Conservation (phyloP, 176 grass and related monocot genomes). For the Neostapfia colusana region DNA sequence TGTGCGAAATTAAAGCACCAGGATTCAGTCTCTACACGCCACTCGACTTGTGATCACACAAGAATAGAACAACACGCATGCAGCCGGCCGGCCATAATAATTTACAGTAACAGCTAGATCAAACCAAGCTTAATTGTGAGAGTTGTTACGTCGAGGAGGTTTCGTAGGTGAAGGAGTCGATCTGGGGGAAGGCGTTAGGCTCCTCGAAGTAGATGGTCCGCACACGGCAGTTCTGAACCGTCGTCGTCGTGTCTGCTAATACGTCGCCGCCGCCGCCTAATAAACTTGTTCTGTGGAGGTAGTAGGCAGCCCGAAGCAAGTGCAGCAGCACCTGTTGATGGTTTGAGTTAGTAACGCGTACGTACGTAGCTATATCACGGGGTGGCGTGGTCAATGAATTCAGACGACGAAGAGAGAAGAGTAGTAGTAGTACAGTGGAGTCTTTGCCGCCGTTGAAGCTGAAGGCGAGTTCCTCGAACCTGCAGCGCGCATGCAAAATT, state of each 20-base stretch:
- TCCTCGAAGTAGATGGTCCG: constrained; percentile 80
- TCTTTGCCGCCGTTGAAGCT: constrained; percentile 84
- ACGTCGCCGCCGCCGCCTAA: too few relatives aligned
- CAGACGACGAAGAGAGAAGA: background rate
- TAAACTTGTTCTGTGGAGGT: constrained; percentile 47
- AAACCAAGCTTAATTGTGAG: background rate
- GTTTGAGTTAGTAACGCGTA: too few relatives aligned
- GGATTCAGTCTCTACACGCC: background rate
- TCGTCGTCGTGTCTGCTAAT: constrained; percentile 9
- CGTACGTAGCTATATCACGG: too few relatives aligned
- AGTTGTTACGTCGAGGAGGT: constrained; percentile 45
- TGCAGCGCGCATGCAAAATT: too few relatives aligned
- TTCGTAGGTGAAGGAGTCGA: constrained; percentile 63
- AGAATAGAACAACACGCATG: background rate
- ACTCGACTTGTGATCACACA: background rate
- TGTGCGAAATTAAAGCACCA: background rate
- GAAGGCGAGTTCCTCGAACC: constrained; percentile 69
- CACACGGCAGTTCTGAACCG: constrained; percentile 53
- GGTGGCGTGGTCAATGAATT: background rate
- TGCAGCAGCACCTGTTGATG: constrained; percentile 54
- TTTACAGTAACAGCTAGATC: background rate
- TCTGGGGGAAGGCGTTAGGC: constrained; percentile 55
- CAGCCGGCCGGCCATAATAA: too few relatives aligned
- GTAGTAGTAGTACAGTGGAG: constrained; percentile 77
- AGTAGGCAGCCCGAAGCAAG: constrained; percentile 69